Percentiles rank a stretch among this genome's conserved stretches.
Conservation (phyloP, 176 grass and related monocot species). For the Coix lacrymajobi region DNA sequence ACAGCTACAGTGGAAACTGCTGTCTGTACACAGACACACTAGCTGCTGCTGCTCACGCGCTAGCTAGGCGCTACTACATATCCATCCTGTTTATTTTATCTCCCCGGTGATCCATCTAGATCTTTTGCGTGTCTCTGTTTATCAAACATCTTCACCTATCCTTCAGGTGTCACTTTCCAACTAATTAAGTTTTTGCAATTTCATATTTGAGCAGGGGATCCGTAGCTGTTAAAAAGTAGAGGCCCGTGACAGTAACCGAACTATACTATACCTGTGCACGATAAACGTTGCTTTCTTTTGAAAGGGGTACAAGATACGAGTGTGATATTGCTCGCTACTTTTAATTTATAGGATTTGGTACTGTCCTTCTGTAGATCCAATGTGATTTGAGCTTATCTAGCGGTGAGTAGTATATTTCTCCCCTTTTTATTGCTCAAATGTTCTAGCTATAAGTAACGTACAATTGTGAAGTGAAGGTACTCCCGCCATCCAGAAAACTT, state of each 20-base stretch:
- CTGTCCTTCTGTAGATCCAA: neutral
- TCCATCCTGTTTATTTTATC: neutral
- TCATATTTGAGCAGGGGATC: neutral
- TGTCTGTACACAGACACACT: neutral
- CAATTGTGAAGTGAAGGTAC: too few species aligned
- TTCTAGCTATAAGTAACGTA: too few species aligned
- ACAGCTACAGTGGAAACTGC: neutral
- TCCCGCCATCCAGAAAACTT: too few species aligned
- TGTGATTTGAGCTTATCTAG: conserved; percentile 12
- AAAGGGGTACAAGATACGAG: neutral
- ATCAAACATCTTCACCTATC: conserved; percentile 2
- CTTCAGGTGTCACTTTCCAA: neutral
- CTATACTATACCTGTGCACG: neutral
- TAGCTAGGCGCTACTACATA: too few species aligned
- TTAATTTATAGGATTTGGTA: neutral
- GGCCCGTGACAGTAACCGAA: neutral
- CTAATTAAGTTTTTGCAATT: neutral
- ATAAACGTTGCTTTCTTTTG: conserved; percentile 20
- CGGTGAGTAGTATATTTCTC: neutral
- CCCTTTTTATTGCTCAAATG: neutral
- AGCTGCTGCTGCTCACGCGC: neutral
- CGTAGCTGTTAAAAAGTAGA: neutral
- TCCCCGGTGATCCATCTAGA: neutral
- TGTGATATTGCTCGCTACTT: neutral
- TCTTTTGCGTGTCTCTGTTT: conserved; percentile 35